Evolutionary conservation across 805 yeast genomes (phyloP), one percentile per base, ranked within the genome.

Genomic region (Suhomyces canberraensis): DNA sequence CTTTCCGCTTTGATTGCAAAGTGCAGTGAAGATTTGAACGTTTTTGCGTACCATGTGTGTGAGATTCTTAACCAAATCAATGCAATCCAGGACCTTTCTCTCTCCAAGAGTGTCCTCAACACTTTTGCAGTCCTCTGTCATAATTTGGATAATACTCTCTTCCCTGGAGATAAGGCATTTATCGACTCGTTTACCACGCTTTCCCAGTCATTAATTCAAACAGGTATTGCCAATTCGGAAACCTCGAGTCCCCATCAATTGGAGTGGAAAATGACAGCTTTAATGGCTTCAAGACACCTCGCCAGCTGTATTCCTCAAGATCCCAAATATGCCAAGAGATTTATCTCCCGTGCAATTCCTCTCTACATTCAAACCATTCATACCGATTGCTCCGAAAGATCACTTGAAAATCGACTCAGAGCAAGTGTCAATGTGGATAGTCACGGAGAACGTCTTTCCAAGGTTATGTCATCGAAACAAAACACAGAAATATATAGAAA

Each of bases 21-120:
- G 53, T 89, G 97, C 57, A 69, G 78, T 26, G 95, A 86, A 41
- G 91, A 93, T 56, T 66, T 93, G 55, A 88, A 85, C 44, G 82
- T 88, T 21, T 81, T 88, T 64, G 90, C 96, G 1, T 70, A 66
- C 16, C 76, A 81, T 48, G 79, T 84, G 13, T 71, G 86, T 33
- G 64, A 69, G 15, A 80, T 90, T 17, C 66, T 90, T 52, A 56
- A 55, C 17, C 54, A 67, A 8, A 72, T 82, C 11, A 48, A 84
- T 29, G 46, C 62, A 25, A 69, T 79, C 16, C 71, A 71, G 15
- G 98, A 90, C 50, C 58, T 80, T 29, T 64, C 79, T 0, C 66
- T 87, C 2, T 69, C 80, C 34, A 82, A 80, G 50, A 61, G 69
- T 26, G 66, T 76, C 4, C 64, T 73, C 25, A 56, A 61, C 16